These are phyloP conservation scores for Plantago rigida DNA, from an alignment of 305 asterid species.

Conservation along the genomic window DNA sequence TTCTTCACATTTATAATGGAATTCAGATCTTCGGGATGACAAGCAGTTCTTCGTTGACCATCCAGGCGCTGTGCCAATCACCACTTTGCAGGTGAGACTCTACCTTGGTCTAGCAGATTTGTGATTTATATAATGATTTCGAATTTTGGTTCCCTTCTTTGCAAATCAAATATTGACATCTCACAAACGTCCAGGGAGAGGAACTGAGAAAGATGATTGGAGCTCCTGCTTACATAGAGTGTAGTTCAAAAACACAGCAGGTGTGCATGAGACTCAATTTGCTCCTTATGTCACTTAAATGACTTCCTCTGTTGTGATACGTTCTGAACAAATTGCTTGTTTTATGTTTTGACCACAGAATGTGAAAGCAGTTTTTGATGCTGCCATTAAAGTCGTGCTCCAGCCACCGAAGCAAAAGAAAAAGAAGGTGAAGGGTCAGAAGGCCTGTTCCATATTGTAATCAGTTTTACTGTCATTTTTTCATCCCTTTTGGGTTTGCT, in stretches of 20 bases:
- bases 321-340: conserved; percentile 17
- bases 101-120: not conserved
- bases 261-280: conserved; percentile 28
- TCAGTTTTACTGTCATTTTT: conserved; percentile 29
- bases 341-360: conserved; percentile 41
- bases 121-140: not conserved
- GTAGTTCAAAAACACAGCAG: conserved; percentile 89
- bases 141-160: conserved; percentile 15
- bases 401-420: conserved; percentile 93
- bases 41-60: conserved; percentile 74
- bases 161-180: conserved; percentile 9
- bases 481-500: conserved; percentile 30
- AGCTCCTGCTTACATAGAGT: conserved; percentile 74
- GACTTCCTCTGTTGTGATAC: not conserved
- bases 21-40: conserved; percentile 90
- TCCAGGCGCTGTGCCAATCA: conserved; percentile 89
- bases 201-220: conserved; percentile 74
- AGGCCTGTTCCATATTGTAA: conserved; percentile 84
- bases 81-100: conserved; percentile 62
- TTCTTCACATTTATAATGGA: not conserved
- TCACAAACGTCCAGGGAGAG: conserved; percentile 54
- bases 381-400: conserved; percentile 92
- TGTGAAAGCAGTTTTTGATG: conserved; percentile 82
- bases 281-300: not conserved
- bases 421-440: conserved; percentile 77